Conservation (phyloP, 1,284 basidiomycete genomes). For the Cystobasidiaceae sp. region DNA sequence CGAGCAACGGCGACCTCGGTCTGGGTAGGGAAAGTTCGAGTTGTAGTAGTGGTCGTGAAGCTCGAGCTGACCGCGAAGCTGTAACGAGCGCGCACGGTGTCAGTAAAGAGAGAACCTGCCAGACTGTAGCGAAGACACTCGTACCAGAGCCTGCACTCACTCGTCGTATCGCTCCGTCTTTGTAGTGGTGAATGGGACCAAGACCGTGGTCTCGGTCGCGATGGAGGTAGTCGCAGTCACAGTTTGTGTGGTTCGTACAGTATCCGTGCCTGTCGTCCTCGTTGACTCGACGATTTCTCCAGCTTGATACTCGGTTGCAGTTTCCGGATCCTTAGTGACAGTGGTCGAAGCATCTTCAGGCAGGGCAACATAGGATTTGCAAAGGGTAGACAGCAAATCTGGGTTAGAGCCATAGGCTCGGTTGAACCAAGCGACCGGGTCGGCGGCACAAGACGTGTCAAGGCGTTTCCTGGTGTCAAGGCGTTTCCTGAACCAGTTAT, state of each 20-base stretch:
- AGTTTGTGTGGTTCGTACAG: background rate
- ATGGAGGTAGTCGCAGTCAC: constrained; percentile 6
- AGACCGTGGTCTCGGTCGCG: background rate
- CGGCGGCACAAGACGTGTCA: constrained; percentile 7
- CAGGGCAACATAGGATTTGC: constrained; percentile 1
- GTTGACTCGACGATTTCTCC: background rate
- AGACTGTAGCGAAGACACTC: too few species aligned
- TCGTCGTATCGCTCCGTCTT: constrained; percentile 14
- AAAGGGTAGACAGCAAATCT: background rate
- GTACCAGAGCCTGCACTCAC: background rate
- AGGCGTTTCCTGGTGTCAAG: constrained; percentile 9
- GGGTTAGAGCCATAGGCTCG: constrained; percentile 4
- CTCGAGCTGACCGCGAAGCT: constrained; percentile 16
- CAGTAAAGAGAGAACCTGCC: background rate
- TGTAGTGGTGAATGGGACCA: constrained; percentile 7
- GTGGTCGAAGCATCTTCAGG: constrained; percentile 10
- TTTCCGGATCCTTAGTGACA: background rate
- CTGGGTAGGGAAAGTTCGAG: constrained; percentile 9
- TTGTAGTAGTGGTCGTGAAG: background rate
- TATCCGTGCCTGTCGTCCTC: constrained; percentile 4
- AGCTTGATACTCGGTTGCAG: constrained; percentile 3
- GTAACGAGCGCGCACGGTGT: background rate
- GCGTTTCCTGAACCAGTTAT: constrained; percentile 10
- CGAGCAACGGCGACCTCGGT: constrained; percentile 10
- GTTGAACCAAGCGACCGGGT: constrained; percentile 17